phyloP scores from a whole-genome alignment of 179 eudicot genomes.

The Beta macrorhiza region DNA sequence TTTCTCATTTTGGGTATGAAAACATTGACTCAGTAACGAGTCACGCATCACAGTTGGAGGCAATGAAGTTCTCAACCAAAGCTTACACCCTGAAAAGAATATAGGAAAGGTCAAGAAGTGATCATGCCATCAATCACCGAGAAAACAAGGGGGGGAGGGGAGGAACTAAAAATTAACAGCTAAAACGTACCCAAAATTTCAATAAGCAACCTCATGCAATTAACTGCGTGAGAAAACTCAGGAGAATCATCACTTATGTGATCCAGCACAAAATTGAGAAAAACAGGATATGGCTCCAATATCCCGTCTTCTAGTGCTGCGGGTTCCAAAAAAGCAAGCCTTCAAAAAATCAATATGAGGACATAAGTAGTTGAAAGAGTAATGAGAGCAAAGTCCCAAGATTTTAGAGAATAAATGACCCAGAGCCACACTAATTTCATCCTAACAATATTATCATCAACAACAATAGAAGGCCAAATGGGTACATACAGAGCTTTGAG shows the following conservation, averaged over 20 bases:
- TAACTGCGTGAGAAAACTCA: conserved; percentile 94
- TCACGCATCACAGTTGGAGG: conserved; percentile 96
- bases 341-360: conserved; percentile 33
- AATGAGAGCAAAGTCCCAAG: conserved; percentile 31
- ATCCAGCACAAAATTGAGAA: conserved; percentile 87
- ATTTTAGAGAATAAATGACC: conserved; percentile 41
- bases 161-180: neutral
- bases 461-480: conserved; percentile 13
- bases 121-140: conserved; percentile 5
- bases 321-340: conserved; percentile 96
- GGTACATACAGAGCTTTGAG: conserved; percentile 85
- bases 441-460: conserved; percentile 1
- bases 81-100: conserved; percentile 66
- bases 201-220: conserved; percentile 85
- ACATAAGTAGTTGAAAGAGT: conserved; percentile 25
- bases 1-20: conserved; percentile 91
- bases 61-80: conserved; percentile 90
- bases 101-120: conserved; percentile 19
- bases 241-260: conserved; percentile 95
- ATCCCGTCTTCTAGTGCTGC: conserved; percentile 97
- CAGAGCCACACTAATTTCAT: conserved; percentile 7
- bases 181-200: conserved; percentile 75
- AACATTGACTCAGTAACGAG: conserved; percentile 92
- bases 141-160: neutral
- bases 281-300: conserved; percentile 84